These are phyloP conservation scores for Pichia exigua DNA, from an alignment of 805 yeast species.

Conservation along the genomic window DNA sequence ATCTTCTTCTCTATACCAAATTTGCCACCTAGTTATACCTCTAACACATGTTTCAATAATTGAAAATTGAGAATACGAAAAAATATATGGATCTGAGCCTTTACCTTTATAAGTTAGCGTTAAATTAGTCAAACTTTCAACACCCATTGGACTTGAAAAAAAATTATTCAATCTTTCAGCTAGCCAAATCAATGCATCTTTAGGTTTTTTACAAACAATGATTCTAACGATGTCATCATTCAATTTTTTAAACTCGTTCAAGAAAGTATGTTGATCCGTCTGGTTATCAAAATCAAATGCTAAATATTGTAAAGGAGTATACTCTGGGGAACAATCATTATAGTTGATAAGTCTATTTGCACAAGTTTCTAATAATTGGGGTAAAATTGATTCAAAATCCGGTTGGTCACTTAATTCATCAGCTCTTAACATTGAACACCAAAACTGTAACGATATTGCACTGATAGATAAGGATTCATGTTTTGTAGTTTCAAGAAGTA, in stretches of 20 bases:
- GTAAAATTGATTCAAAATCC: slow-evolving; percentile 48
- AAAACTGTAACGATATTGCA: slow-evolving; percentile 84
- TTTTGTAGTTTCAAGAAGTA: slow-evolving; percentile 72
- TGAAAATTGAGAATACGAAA: slow-evolving; percentile 75
- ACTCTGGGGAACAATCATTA: slow-evolving; percentile 57
- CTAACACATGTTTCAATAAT: slow-evolving; percentile 84
- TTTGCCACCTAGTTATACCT: slow-evolving; percentile 92
- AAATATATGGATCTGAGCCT: slow-evolving; percentile 57
- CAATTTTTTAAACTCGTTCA: slow-evolving; percentile 72
- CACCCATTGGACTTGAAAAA: slow-evolving; percentile 65
- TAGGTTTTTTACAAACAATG: slow-evolving; percentile 77
- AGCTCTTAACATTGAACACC: slow-evolving; percentile 84
- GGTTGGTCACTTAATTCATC: slow-evolving; percentile 60
- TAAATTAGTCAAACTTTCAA: slow-evolving; percentile 47
- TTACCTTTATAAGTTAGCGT: slow-evolving; percentile 49
- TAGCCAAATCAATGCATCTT: slow-evolving; percentile 75
- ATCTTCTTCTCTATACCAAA: slow-evolving; percentile 68
- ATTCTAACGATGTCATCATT: slow-evolving; percentile 88
- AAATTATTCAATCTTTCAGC: slow-evolving; percentile 64
- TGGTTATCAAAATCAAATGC: slow-evolving; percentile 85
- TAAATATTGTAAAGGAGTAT: slow-evolving; percentile 55
- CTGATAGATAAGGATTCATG: slow-evolving; percentile 85
- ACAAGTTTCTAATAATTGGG: slow-evolving; percentile 65
- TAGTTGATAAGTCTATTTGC: slow-evolving; percentile 74
- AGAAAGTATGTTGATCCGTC: slow-evolving; percentile 69